Conservation (phyloP, 2,329 filamentous ascomycete genomes). For the Aspergillus pseudoglaucus region DNA sequence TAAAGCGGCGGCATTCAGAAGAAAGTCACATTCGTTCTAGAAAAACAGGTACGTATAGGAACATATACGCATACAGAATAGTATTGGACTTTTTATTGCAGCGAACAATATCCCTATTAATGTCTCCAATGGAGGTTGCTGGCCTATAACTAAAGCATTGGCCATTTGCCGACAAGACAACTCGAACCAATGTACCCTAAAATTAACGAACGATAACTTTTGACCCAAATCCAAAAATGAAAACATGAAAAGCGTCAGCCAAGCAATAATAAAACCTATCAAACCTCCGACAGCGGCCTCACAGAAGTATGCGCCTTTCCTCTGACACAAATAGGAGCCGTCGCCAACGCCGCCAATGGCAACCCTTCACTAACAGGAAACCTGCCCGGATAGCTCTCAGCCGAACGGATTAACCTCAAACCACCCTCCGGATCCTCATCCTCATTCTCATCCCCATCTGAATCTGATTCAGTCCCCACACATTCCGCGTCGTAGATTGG, state of each 20-base stretch:
- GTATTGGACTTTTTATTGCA: too few relatives aligned
- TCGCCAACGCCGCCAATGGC: slow-evolving; percentile 21
- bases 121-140: too few relatives aligned
- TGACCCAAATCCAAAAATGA: neutral
- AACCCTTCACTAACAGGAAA: slow-evolving; percentile 27
- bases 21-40: too few relatives aligned
- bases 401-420: slow-evolving; percentile 12
- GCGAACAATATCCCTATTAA: too few relatives aligned
- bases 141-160: too few relatives aligned
- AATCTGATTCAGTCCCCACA: slow-evolving; percentile 2
- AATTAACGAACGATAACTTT: too few relatives aligned
- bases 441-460: slow-evolving; percentile 5
- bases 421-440: slow-evolving; percentile 9
- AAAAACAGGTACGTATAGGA: too few relatives aligned
- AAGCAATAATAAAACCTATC: neutral
- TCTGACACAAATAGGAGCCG: slow-evolving; percentile 15
- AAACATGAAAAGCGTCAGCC: neutral
- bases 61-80: too few relatives aligned
- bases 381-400: slow-evolving; percentile 26
- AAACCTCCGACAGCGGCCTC: slow-evolving; percentile 26
- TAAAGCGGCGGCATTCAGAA: too few relatives aligned
- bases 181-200: too few relatives aligned
- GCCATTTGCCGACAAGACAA: too few relatives aligned
- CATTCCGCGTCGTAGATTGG: neutral
- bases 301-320: slow-evolving; percentile 20